Evolutionary conservation across 2,329 filamentous ascomycete genomes (phyloP).

Genomic region (Bisporella sp.): DNA sequence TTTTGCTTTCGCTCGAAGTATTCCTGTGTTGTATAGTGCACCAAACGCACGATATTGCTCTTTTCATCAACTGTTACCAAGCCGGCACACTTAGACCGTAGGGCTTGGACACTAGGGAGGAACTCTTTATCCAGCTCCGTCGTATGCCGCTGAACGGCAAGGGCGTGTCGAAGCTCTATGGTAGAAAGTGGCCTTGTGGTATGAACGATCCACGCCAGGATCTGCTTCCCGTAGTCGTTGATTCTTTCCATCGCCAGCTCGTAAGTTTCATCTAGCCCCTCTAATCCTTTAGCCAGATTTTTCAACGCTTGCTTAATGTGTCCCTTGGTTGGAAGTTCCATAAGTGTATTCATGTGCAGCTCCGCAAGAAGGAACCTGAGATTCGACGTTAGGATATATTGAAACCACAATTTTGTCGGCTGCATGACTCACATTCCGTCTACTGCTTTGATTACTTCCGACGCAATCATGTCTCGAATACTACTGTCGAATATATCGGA

Average conservation of each 20-base stretch:
- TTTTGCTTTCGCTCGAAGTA: no score
- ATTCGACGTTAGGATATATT: neutral
- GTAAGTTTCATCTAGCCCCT: constrained; percentile 31
- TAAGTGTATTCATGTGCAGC: constrained; percentile 27
- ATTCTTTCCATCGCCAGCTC: constrained; percentile 31
- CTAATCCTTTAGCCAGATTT: constrained; percentile 15
- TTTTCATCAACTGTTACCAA: no score
- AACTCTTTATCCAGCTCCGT: neutral
- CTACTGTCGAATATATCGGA: neutral
- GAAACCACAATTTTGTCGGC: neutral
- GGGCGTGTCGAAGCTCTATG: constrained; percentile 33
- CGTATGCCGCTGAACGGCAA: constrained; percentile 24
- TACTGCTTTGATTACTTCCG: neutral
- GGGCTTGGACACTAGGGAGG: no score
- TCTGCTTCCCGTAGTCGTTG: constrained; percentile 4
- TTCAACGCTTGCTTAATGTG: constrained; percentile 18
- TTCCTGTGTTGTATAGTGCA: no score
- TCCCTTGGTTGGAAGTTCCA: constrained; percentile 20
- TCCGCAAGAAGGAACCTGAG: constrained; percentile 20
- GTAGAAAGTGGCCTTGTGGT: constrained; percentile 24
- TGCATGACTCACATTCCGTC: neutral
- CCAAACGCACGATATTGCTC: no score
- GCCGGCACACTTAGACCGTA: neutral
- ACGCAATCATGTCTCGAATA: neutral
- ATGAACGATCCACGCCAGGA: neutral